Evolutionary conservation across 768 basidiomycete genomes (phyloP).

Genomic region (Zangia roseola): DNA sequence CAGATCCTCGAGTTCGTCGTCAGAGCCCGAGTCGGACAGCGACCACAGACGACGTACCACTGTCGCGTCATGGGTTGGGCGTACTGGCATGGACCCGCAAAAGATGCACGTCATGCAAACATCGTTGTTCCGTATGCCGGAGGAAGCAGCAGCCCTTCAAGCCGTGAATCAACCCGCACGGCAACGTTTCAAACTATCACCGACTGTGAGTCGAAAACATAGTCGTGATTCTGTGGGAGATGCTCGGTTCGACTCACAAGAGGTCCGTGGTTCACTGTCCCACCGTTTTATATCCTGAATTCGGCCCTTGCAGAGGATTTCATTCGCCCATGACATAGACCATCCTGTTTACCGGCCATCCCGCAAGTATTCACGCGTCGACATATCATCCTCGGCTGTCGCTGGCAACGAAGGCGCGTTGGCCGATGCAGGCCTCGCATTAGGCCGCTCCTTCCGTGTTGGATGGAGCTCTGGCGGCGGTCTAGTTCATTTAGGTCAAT

Average conservation of each 20-base stretch:
- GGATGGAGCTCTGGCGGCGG: constrained; percentile 86
- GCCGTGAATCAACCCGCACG: constrained; percentile 46
- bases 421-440: constrained; percentile 79
- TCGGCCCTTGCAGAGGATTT: constrained; percentile 54
- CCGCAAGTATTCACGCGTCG: constrained; percentile 77
- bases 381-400: constrained; percentile 62
- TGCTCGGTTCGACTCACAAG: constrained; percentile 58
- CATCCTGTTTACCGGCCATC: constrained; percentile 69
- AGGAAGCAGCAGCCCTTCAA: constrained; percentile 66
- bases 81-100: constrained; percentile 77
- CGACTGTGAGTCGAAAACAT: constrained; percentile 60
- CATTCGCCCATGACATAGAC: constrained; percentile 74
- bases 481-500: constrained; percentile 71
- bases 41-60: constrained; percentile 38
- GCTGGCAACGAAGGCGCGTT: constrained; percentile 62
- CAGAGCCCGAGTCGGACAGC: constrained; percentile 21
- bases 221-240: constrained; percentile 79
- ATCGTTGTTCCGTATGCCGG: constrained; percentile 75
- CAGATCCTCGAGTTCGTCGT: constrained; percentile 25
- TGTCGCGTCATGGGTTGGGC: constrained; percentile 69
- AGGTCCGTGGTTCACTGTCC: constrained; percentile 41
- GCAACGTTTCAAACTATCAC: constrained; percentile 35
- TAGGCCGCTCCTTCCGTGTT: constrained; percentile 86
- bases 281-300: neutral
- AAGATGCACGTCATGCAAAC: constrained; percentile 94